phyloP scores from a whole-genome alignment of 768 basidiomycete species.

The Boletus sp. region DNA sequence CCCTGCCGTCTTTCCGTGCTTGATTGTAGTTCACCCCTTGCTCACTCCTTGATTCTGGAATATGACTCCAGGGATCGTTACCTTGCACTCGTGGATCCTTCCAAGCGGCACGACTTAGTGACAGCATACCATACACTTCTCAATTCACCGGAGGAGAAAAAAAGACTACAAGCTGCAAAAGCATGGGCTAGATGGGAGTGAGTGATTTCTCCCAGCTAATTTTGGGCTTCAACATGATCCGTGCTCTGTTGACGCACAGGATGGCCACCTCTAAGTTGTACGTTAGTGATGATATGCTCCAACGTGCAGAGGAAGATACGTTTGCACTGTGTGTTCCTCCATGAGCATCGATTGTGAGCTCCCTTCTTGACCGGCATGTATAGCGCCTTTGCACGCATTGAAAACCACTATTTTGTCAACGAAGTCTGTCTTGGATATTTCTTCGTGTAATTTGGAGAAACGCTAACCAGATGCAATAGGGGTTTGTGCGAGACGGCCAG shows the following conservation, averaged over 20 bases:
- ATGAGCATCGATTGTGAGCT: slow-evolving; percentile 3
- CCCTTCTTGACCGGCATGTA: background rate
- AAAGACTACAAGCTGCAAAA: slow-evolving; percentile 66
- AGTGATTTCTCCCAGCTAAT: slow-evolving; percentile 31
- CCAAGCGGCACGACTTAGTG: slow-evolving; percentile 77
- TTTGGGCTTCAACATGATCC: background rate
- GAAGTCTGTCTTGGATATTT: slow-evolving; percentile 41
- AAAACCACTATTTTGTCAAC: slow-evolving; percentile 90
- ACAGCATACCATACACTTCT: slow-evolving; percentile 81
- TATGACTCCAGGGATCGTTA: slow-evolving; percentile 70
- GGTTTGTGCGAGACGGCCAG: slow-evolving; percentile 88
- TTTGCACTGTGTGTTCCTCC: slow-evolving; percentile 64
- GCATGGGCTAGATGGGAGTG: slow-evolving; percentile 94
- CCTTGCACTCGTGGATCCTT: slow-evolving; percentile 74
- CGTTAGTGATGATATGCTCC: slow-evolving; percentile 66
- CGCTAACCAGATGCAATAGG: slow-evolving; percentile 39
- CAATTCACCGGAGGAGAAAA: slow-evolving; percentile 66
- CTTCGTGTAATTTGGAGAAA: background rate
- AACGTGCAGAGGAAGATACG: slow-evolving; percentile 65
- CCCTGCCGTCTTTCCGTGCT: too few relatives aligned
- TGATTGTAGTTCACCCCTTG: background rate
- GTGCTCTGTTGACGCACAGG: slow-evolving; percentile 37
- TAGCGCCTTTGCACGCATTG: slow-evolving; percentile 85
- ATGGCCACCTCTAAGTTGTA: slow-evolving; percentile 80
- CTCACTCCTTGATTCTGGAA: background rate